Base-by-base conservation (phyloP, 345 rosid species). In the Erodium maritimum region DNA sequence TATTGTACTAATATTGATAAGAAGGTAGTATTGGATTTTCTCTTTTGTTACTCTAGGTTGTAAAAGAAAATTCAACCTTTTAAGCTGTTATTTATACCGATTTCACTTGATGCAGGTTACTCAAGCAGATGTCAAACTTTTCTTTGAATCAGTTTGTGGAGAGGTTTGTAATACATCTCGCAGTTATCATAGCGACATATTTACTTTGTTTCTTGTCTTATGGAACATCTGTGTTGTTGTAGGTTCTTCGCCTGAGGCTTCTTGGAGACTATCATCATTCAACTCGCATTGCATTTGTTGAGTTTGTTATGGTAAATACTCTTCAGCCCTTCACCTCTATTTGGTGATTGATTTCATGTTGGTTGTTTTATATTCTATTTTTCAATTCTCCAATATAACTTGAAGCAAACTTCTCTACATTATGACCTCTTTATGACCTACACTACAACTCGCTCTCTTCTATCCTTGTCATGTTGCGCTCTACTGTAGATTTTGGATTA, bases 1-100 rank as follows among this genome's bases (percentile, higher is more conserved):
- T 90, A 94, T 69, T 87, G 97, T 62, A 81, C 99, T 67, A 94
- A 94, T 80, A 85, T 94, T 61, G 99, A 94, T 80, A 87, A 82
- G 72, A 82, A 83, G 96, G 99, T 90, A 70, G 60, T 57, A 17
- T 58, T 55, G 7, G 13, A 42, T 50, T 61, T 21, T 57, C 14
- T 50, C 19, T 33, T 24, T 55, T 19, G 33, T 10, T 63, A 0
- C 23, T 24, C n/a, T n/a, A n/a, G n/a, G n/a, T n/a, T n/a, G n/a
- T n/a, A n/a, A 25, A 2, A 17, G 1, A n/a, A n/a, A 3, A 14
- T 60, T 50, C 7, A 20, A 4, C 14, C 5, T 4, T 21, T 10
- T 50, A 51, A 61, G 37, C 33, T 46, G 33, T 54, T 29, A 16
- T 59, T 58, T 56, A 50, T 54, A 58, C 54, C 62, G 57, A 60